Evolutionary conservation across 2,329 filamentous ascomycete species (phyloP).

Genomic region (Geoglossum cookeanum): DNA sequence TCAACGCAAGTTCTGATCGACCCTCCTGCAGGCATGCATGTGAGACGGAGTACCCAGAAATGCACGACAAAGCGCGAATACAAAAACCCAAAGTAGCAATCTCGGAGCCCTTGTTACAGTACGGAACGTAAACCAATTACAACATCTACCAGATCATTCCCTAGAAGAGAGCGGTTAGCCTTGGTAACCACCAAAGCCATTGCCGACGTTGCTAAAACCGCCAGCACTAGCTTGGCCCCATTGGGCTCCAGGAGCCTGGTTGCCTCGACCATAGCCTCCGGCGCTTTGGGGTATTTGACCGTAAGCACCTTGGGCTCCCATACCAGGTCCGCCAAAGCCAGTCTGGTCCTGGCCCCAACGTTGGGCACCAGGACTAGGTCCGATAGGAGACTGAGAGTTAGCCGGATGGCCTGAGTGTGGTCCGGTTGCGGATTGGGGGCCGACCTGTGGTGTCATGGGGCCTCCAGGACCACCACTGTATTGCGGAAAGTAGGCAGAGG

Average conservation of each 20-base stretch:
- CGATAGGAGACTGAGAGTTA: constrained; percentile 24
- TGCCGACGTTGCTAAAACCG: constrained; percentile 7
- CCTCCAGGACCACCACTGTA: constrained; percentile 51
- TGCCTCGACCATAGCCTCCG: constrained; percentile 67
- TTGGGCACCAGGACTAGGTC: constrained; percentile 38
- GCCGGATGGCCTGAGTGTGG: constrained; percentile 15
- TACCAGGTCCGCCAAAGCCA: constrained; percentile 26
- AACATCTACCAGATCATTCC: neutral
- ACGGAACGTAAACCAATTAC: neutral
- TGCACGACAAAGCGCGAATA: neutral
- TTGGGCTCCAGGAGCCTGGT: constrained; percentile 30
- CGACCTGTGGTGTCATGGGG: constrained; percentile 42
- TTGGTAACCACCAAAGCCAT: constrained; percentile 39
- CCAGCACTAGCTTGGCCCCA: constrained; percentile 33
- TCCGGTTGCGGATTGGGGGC: constrained; percentile 11
- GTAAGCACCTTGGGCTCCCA: constrained; percentile 37
- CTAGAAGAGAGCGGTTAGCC: constrained; percentile 23
- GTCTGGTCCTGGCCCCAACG: constrained; percentile 36
- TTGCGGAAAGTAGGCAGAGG: constrained; percentile 76
- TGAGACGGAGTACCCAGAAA: constrained; percentile 1
- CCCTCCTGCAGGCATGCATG: neutral
- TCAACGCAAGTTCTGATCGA: neutral
- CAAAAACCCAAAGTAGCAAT: neutral
- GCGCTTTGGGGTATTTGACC: constrained; percentile 41
- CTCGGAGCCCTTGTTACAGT: neutral